Base-by-base conservation (phyloP, 2,329 filamentous ascomycete genomes). In the Penicillium sp. region DNA sequence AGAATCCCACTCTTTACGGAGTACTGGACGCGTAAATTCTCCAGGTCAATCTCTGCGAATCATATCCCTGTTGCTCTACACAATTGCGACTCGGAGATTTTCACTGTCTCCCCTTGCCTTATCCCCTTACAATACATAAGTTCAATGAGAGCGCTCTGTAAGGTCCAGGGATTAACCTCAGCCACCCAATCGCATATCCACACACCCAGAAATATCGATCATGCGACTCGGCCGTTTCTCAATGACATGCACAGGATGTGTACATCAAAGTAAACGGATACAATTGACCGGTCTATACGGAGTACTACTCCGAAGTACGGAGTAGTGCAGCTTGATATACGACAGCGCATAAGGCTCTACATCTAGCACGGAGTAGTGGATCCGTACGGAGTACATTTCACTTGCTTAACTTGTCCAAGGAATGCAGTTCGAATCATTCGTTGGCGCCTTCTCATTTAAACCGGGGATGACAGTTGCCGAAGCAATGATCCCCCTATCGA, bases 181-280 rank as follows among this genome's bases (percentile, higher is more conserved):
- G 59, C 55, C 58, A 61, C 57, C 63, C 48, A n/a, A 39, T 49
- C 25, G 15, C 38, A 35, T 25, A 48, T 49, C 36, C 51, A 49
- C 49, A 49, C 29, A 33, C 35, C 17, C 4, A 27, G 25, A 13
- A 31, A 15, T 51, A 50, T 51, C 31, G 31, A 52, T 55, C 36
- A 23, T 66, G 63, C 59, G 59, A 64, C 54, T 62, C 53, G 54
- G 57, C 63, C 63, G 63, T 66, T 66, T 64, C 53, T 50, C 23
- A 58, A 61, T 62, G 39, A 51, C 42, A 55, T 51, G 47, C 29
- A 35, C 33, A 39, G 41, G 43, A 39, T 43, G 45, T 45, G 52
- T 45, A 49, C n/a, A 58, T 53, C 51, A 27, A 27, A 36, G 19
- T n/a, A 23, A 19, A 33, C 8, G 31, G 10, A 35, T 27, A 45